These are phyloP conservation scores for Termitomyces sp. DNA, from an alignment of 768 basidiomycete genomes.

Conservation along the genomic window DNA sequence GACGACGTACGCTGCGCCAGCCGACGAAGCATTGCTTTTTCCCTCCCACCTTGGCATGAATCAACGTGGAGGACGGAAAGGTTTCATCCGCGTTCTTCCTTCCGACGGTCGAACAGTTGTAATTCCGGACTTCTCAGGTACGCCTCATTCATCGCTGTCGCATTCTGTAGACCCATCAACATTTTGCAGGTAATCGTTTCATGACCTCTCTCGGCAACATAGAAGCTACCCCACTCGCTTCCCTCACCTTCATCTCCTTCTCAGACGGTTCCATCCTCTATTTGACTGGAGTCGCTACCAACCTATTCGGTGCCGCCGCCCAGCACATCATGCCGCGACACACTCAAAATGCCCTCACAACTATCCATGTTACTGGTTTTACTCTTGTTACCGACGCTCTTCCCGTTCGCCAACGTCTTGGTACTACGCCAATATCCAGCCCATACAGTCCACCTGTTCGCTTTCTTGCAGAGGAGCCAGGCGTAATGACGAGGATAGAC, in stretches of 20 bases:
- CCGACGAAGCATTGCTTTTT: constrained; percentile 29
- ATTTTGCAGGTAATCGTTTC: constrained; percentile 45
- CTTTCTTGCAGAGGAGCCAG: constrained; percentile 42
- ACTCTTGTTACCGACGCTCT: constrained; percentile 47
- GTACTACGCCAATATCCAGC: constrained; percentile 20
- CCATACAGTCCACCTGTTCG: constrained; percentile 59
- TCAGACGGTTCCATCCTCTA: constrained; percentile 53
- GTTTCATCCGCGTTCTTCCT: constrained; percentile 54
- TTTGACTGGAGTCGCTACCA: constrained; percentile 51
- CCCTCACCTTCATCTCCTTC: constrained; percentile 52
- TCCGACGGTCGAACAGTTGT: constrained; percentile 49
- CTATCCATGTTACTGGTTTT: constrained; percentile 45
- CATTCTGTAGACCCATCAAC: background rate
- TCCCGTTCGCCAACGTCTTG: constrained; percentile 39
- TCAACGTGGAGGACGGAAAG: constrained; percentile 57
- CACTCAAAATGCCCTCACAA: constrained; percentile 37
- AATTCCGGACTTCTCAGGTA: constrained; percentile 58
- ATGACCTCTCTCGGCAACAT: constrained; percentile 64
- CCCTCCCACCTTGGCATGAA: constrained; percentile 63
- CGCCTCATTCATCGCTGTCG: constrained; percentile 9
- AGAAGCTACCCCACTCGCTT: constrained; percentile 48
- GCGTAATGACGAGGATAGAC: constrained; percentile 20
- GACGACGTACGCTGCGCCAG: constrained; percentile 37
- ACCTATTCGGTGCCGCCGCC: constrained; percentile 41
- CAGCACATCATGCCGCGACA: constrained; percentile 48